A percentile compares a stretch with the other conserved stretches of the same genome.
Conservation (phyloP, 2,329 filamentous ascomycete genomes). For the Thelonectria blattea region DNA sequence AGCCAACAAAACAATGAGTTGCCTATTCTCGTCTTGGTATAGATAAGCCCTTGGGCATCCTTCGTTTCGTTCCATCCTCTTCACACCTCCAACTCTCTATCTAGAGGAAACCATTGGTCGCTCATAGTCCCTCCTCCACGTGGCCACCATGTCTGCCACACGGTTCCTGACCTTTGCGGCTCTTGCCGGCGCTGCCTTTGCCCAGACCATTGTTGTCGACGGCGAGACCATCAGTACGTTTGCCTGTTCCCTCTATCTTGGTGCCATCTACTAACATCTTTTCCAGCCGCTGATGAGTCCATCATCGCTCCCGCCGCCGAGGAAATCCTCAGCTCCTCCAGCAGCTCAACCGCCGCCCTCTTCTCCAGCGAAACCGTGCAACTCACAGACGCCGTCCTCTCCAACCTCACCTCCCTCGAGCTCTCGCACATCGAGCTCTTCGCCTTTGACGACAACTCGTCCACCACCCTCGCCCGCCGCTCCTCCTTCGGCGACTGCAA, state of each 20-base stretch:
- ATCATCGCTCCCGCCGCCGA: constrained; percentile 33
- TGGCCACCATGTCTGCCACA: constrained; percentile 23
- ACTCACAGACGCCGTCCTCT: constrained; percentile 43
- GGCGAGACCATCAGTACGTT: constrained; percentile 35
- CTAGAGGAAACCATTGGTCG: constrained; percentile 7
- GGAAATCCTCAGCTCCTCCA: constrained; percentile 17
- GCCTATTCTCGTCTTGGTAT: constrained; percentile 13
- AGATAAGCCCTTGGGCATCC: constrained; percentile 5
- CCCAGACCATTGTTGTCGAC: constrained; percentile 37
- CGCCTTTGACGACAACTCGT: constrained; percentile 36
- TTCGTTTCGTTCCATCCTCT: constrained; percentile 4
- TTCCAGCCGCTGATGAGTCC: constrained; percentile 25
- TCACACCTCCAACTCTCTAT: constrained; percentile 1
- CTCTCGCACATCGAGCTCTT: constrained; percentile 43
- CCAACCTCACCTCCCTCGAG: constrained; percentile 39
- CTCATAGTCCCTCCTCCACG: constrained; percentile 1
- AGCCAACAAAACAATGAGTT: neutral
- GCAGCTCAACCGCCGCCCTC: constrained; percentile 19
- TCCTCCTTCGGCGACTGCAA: constrained; percentile 36
- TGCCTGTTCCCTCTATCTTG: too few species aligned
- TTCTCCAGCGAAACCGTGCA: constrained; percentile 38
- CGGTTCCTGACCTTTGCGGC: constrained; percentile 25
- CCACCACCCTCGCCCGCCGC: constrained; percentile 9
- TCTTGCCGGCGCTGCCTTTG: constrained; percentile 24
- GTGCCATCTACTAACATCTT: neutral